Percentiles rank a stretch among this genome's conserved stretches.
Evolutionary conservation across 2,329 filamentous ascomycete species (phyloP).

Genomic region (Xylariaceae sp.): DNA sequence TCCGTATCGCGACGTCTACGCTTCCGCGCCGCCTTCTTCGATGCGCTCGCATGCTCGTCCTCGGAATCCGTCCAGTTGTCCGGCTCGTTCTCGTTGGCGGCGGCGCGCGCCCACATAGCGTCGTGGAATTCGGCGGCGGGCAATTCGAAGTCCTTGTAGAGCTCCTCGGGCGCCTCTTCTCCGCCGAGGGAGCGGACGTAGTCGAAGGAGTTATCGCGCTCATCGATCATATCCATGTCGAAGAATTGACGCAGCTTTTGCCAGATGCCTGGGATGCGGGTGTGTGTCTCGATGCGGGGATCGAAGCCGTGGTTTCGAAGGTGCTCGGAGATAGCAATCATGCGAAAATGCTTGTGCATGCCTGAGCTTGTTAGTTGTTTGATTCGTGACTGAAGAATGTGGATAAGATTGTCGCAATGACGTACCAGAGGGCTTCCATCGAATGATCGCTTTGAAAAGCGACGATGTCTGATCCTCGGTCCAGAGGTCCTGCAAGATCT

Average conservation of each 20-base stretch:
- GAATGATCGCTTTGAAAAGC: conserved; percentile 85
- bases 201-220: conserved; percentile 62
- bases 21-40: conserved; percentile 34
- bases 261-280: conserved; percentile 88
- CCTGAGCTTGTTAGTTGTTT: conserved; percentile 45
- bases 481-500: conserved; percentile 65
- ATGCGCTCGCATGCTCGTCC: conserved; percentile 36
- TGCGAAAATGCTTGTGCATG: conserved; percentile 90
- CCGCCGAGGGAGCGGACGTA: conserved; percentile 30
- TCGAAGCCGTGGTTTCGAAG: conserved; percentile 76
- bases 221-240: conserved; percentile 79
- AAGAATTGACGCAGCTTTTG: conserved; percentile 77
- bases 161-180: conserved; percentile 44
- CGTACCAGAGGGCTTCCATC: conserved; percentile 90
- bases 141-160: conserved; percentile 62
- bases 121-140: conserved; percentile 46
- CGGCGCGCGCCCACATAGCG: conserved; percentile 42
- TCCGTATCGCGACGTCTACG: conserved; percentile 41
- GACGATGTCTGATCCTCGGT: conserved; percentile 93
- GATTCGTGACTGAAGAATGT: neutral
- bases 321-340: conserved; percentile 78
- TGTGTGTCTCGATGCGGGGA: conserved; percentile 66
- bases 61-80: conserved; percentile 44
- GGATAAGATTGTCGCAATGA: neutral
- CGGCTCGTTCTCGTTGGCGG: conserved; percentile 44